phyloP scores from a whole-genome alignment of 192 early-diverging fungal genomes.

The Coemansia sp. region DNA sequence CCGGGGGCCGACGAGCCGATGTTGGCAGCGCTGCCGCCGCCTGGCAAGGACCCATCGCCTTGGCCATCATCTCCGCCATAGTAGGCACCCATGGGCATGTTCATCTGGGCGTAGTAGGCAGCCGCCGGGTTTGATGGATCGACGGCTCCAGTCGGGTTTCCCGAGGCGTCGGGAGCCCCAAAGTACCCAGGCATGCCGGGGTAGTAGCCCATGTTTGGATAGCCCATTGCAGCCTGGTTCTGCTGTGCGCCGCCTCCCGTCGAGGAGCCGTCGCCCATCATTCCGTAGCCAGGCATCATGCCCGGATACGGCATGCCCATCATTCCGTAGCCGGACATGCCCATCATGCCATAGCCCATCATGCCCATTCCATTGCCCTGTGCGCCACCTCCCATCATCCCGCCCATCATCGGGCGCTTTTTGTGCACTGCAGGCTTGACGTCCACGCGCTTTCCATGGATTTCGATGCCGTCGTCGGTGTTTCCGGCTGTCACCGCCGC shows the following conservation, averaged over 20 bases:
- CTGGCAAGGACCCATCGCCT: constrained; percentile 17
- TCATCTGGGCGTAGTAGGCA: constrained; percentile 38
- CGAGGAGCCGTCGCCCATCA: constrained; percentile 17
- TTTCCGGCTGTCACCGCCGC: constrained; percentile 43
- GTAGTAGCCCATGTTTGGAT: constrained; percentile 29
- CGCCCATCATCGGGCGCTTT: constrained; percentile 32
- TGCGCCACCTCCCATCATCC: constrained; percentile 13
- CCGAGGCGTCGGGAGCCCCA: constrained; percentile 18
- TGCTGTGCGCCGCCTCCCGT: constrained; percentile 20
- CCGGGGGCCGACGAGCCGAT: constrained; percentile 1
- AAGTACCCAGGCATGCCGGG: constrained; percentile 35
- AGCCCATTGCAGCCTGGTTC: constrained; percentile 28
- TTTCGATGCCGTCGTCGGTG: constrained; percentile 32
- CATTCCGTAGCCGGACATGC: constrained; percentile 22
- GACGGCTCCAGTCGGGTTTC: constrained; percentile 2
- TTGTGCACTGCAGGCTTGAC: constrained; percentile 45
- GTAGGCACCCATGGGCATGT: constrained; percentile 33
- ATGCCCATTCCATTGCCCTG: not conserved
- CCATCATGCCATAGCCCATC: constrained; percentile 20
- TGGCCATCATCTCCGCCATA: constrained; percentile 32
- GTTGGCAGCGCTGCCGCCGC: not conserved
- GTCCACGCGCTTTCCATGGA: constrained; percentile 54
- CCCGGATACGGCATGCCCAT: constrained; percentile 28
- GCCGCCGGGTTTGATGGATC: constrained; percentile 8
- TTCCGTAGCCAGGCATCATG: constrained; percentile 22